phyloP scores from a whole-genome alignment of 1,139 yeast species.

The Geotrichum cucujoidarum region DNA sequence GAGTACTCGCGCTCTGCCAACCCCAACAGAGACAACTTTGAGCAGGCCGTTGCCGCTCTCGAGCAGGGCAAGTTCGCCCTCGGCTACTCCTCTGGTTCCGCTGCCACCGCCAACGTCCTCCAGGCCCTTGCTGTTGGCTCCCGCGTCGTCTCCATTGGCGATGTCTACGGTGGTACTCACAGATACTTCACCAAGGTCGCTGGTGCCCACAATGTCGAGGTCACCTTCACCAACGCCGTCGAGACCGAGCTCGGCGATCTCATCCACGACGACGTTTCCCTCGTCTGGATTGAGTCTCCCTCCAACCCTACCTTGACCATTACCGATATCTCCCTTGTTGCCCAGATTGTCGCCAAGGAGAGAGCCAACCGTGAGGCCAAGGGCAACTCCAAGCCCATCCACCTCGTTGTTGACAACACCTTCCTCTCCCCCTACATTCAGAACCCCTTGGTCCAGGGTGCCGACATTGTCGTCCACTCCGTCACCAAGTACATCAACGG shows the following conservation, averaged over 20 bases:
- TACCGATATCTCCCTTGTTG: conserved; percentile 64
- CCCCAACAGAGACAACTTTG: conserved; percentile 84
- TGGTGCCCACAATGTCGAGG: conserved; percentile 67
- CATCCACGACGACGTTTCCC: conserved; percentile 55
- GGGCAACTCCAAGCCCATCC: conserved; percentile 42
- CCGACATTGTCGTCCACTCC: conserved; percentile 82
- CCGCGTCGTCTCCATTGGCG: conserved; percentile 78
- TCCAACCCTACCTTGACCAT: conserved; percentile 80
- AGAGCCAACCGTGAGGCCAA: conserved; percentile 42
- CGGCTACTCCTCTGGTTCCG: conserved; percentile 83
- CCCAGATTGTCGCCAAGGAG: conserved; percentile 46
- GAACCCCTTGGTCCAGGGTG: conserved; percentile 78
- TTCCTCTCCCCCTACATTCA: conserved; percentile 90
- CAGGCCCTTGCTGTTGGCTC: conserved; percentile 70
- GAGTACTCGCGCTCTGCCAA: conserved; percentile 86
- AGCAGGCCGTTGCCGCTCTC: conserved; percentile 71
- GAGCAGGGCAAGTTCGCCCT: conserved; percentile 74
- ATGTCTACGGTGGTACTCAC: conserved; percentile 91
- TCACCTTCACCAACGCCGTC: conserved; percentile 64
- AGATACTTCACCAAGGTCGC: conserved; percentile 88
- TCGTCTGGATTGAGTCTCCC: conserved; percentile 89
- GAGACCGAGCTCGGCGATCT: conserved; percentile 53
- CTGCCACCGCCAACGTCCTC: conserved; percentile 73
- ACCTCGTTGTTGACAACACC: conserved; percentile 85
- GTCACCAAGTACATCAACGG: conserved; percentile 91